Evolutionary conservation across 257 asterid genomes (phyloP).

Genomic region (Nicotiana attenuata): DNA sequence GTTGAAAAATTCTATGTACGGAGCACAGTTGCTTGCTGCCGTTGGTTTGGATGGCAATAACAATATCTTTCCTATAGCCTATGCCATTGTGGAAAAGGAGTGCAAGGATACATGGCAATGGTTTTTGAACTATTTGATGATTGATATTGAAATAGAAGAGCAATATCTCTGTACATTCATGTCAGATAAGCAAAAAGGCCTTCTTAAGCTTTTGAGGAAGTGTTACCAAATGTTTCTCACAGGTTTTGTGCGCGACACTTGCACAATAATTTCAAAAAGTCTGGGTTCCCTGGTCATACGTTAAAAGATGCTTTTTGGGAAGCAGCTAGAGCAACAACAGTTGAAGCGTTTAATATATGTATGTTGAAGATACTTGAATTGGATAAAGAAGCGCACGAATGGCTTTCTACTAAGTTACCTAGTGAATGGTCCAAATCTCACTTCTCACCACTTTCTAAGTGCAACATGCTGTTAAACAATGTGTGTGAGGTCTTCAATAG

Average conservation of each 20-base stretch:
- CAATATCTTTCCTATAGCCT: constrained; percentile 12
- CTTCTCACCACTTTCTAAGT: neutral
- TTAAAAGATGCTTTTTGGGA: neutral
- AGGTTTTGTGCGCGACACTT: constrained; percentile 7
- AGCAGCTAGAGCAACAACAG: neutral
- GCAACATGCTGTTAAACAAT: neutral
- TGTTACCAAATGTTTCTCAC: neutral
- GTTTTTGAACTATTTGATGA: neutral
- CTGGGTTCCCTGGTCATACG: neutral
- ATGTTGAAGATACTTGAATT: neutral
- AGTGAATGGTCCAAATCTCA: constrained; percentile 8
- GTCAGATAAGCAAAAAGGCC: constrained; percentile 17
- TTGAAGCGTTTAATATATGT: neutral
- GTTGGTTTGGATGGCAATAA: constrained; percentile 15
- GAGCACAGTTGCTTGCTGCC: neutral
- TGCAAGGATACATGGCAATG: constrained; percentile 8
- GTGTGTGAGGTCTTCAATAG: neutral
- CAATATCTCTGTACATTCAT: neutral
- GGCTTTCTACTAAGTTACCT: neutral
- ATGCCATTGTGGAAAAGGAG: constrained; percentile 12
- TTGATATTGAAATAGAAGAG: neutral
- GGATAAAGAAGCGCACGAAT: neutral
- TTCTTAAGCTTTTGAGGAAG: neutral
- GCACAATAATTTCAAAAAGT: neutral
- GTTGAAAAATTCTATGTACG: neutral